phyloP scores from a whole-genome alignment of 352 stramenopile species.

The Pythium dissimile region DNA sequence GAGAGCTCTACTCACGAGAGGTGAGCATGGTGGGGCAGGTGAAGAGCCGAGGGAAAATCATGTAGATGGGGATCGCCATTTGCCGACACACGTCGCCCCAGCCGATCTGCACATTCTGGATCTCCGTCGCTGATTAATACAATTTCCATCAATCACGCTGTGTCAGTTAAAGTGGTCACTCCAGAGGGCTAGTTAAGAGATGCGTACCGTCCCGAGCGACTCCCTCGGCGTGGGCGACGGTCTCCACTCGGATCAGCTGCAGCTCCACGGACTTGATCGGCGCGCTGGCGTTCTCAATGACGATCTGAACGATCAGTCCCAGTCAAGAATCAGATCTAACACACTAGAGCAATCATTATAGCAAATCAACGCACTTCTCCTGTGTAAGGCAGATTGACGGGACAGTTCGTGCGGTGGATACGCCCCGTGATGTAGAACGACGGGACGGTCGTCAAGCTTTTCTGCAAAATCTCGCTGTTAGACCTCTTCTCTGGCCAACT shows the following conservation, averaged over 20 bases:
- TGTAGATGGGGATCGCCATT: slow-evolving; percentile 92
- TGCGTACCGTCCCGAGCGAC: slow-evolving; percentile 70
- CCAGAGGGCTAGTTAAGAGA: neutral
- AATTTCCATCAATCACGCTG: too few species aligned
- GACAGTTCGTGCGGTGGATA: slow-evolving; percentile 87
- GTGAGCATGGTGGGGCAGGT: slow-evolving; percentile 91
- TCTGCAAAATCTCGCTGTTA: slow-evolving; percentile 23
- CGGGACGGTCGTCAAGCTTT: slow-evolving; percentile 51
- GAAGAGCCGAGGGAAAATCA: slow-evolving; percentile 92
- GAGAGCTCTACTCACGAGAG: slow-evolving; percentile 44
- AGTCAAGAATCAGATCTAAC: neutral
- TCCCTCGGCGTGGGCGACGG: slow-evolving; percentile 69
- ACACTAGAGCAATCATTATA: too few species aligned
- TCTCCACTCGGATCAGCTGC: slow-evolving; percentile 90
- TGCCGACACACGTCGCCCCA: slow-evolving; percentile 88
- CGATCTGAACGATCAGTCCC: slow-evolving; percentile 34
- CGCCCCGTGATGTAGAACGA: slow-evolving; percentile 81
- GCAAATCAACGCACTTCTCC: slow-evolving; percentile 67
- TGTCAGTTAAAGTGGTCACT: neutral
- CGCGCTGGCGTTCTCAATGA: slow-evolving; percentile 69
- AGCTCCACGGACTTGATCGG: slow-evolving; percentile 88
- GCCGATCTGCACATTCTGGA: slow-evolving; percentile 93
- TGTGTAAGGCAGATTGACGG: slow-evolving; percentile 87
- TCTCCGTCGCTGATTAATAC: slow-evolving; percentile 78
- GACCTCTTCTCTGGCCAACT: neutral